Evolutionary conservation across 139 green algal genomes (phyloP), one percentile per base, ranked within the genome.

Genomic region (Desmodesmus armatus): DNA sequence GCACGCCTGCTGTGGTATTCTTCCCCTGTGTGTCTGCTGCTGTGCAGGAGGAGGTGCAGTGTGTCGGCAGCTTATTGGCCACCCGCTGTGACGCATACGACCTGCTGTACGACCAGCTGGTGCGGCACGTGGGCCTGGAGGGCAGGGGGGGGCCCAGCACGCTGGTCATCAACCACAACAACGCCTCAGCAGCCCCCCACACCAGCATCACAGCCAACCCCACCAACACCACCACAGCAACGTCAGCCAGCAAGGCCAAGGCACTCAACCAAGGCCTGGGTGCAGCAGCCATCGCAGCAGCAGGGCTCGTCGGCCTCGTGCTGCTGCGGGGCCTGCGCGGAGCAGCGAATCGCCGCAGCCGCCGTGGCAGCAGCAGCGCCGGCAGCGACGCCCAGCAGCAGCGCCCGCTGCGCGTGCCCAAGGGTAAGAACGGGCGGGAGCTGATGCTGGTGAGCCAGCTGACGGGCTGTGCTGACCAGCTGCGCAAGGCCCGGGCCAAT

Each of bases 71-170:
- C 49, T 33, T 80, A 49, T 49, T 86, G 35, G 66, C 67, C 44
- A 86, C 80, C 2, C 67, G 80, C 67, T 86, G 80, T 43, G 67
- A 70, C 25, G 69, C 80, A 19, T 86, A 86, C 47, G 41, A 86
- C 65, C 44, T 86, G 33, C 80, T 86, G 25, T 86, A 80, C n/a
- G 80, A 86, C n/a, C 80, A 86, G 80, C 66, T 86, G 37, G 49
- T 86, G 33, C 33, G 35, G 5, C 47, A 79, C 40, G 66, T 86
- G 17, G 80, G 80, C 31, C 47, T 70, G 31, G 66, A 71, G 65
- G 70, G 71, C 1, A 47, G 49, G 27, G 80, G 80, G 37, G 51
- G 75, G 19, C 39, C 51, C 23, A 78, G 63, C n/a, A 58, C 66
- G 3, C 29, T 78, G 3, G 53, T 79, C 5, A 37, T 86, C 49